These are phyloP conservation scores for Clonostachys solani DNA, from an alignment of 2,329 filamentous ascomycete genomes.

Conservation along the genomic window DNA sequence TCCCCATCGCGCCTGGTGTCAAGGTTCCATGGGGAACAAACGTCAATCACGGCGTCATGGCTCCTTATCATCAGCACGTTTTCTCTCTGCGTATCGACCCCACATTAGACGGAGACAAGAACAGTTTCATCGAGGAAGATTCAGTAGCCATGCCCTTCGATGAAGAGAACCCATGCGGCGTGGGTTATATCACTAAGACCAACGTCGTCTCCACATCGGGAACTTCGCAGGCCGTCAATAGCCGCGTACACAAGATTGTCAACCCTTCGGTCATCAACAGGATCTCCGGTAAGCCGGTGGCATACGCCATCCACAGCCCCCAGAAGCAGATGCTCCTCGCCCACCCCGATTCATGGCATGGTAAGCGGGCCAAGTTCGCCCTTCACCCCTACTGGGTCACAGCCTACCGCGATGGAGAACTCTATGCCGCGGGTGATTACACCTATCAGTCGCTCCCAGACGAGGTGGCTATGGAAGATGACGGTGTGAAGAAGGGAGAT, in stretches of 20 bases:
- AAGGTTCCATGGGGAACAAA: slow-evolving; percentile 53
- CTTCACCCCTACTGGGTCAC: slow-evolving; percentile 41
- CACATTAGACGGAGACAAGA: slow-evolving; percentile 53
- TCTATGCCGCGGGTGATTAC: slow-evolving; percentile 36
- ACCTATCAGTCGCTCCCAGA: slow-evolving; percentile 42
- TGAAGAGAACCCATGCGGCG: slow-evolving; percentile 44
- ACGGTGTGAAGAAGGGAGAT: slow-evolving; percentile 37
- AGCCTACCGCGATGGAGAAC: slow-evolving; percentile 34
- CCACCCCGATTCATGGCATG: slow-evolving; percentile 30
- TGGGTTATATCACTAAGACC: slow-evolving; percentile 33
- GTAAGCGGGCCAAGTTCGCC: slow-evolving; percentile 33
- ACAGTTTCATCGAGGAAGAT: slow-evolving; percentile 44
- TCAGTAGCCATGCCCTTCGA: slow-evolving; percentile 36
- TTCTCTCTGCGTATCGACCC: slow-evolving; percentile 61
- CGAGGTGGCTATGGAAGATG: slow-evolving; percentile 3
- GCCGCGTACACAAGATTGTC: slow-evolving; percentile 45
- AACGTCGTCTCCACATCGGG: slow-evolving; percentile 35
- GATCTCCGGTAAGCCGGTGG: slow-evolving; percentile 37
- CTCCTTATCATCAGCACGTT: slow-evolving; percentile 64
- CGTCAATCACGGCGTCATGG: slow-evolving; percentile 55
- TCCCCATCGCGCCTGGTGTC: slow-evolving; percentile 50
- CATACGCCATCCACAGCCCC: slow-evolving; percentile 39
- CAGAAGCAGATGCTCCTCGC: slow-evolving; percentile 33
- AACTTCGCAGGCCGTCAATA: slow-evolving; percentile 46
- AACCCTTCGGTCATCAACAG: slow-evolving; percentile 38